Evolutionary conservation across 345 rosid species (phyloP).

Genomic region (Populus deltoides): DNA sequence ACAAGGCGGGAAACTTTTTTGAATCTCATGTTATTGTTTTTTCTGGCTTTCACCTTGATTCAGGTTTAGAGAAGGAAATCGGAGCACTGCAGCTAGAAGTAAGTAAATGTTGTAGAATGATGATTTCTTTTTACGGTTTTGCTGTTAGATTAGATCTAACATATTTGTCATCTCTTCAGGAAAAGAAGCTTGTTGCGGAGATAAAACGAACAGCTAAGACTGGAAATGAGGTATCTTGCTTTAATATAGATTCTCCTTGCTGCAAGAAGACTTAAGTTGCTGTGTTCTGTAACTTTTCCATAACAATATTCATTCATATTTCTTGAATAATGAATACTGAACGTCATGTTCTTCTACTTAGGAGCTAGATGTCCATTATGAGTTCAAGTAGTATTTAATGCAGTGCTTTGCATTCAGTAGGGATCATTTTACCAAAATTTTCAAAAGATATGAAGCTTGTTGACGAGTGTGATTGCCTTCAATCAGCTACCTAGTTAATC

Average conservation of each 20-base stretch:
- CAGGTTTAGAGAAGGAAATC: conserved; percentile 94
- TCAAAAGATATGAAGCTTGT: background rate
- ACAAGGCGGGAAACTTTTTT: background rate
- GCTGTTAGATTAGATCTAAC: conserved; percentile 6
- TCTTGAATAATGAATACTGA: background rate
- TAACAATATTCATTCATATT: background rate
- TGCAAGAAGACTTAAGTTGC: conserved; percentile 7
- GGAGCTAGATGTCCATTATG: background rate
- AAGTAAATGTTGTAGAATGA: conserved; percentile 21
- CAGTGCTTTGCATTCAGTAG: background rate
- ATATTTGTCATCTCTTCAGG: conserved; percentile 44
- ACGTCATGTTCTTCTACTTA: background rate
- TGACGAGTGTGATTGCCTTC: background rate
- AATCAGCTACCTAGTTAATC: background rate
- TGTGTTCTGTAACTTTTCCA: background rate
- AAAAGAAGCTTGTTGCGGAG: conserved; percentile 91
- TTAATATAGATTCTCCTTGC: background rate
- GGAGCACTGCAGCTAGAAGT: conserved; percentile 79
- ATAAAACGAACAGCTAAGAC: conserved; percentile 89
- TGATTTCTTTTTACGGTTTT: conserved; percentile 1
- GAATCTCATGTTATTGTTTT: conserved; percentile 13
- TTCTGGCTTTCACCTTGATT: conserved; percentile 14
- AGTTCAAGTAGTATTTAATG: background rate
- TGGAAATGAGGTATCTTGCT: conserved; percentile 66
- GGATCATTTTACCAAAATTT: background rate